Evolutionary conservation across 2,329 filamentous ascomycete species (phyloP).

Genomic region (Epichloe sylvatica): DNA sequence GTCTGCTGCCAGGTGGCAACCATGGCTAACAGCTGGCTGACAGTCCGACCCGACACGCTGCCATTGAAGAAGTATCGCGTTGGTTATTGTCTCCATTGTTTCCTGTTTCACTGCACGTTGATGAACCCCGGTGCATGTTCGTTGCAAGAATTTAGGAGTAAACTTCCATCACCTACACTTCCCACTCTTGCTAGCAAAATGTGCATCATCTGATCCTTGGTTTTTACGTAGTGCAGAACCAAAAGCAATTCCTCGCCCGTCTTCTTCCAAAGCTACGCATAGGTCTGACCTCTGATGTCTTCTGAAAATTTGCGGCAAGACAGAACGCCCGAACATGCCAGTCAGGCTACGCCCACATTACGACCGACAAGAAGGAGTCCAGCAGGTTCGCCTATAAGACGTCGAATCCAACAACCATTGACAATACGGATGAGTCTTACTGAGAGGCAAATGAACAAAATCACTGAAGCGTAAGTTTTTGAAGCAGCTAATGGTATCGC

Average conservation of each 20-base stretch:
- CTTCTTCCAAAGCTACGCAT: neutral
- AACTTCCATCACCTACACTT: neutral
- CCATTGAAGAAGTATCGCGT: too few species aligned
- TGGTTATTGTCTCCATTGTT: too few species aligned
- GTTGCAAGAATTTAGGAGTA: too few species aligned
- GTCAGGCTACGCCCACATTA: neutral
- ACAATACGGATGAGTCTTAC: conserved; percentile 35
- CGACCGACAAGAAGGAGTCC: conserved; percentile 16
- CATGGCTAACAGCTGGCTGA: neutral
- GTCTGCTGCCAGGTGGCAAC: neutral
- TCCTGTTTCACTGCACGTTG: too few species aligned
- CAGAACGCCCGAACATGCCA: neutral
- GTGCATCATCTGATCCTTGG: neutral
- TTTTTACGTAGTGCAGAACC: neutral
- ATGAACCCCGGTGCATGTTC: too few species aligned
- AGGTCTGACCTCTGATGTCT: neutral
- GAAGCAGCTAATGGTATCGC: neutral
- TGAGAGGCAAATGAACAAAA: conserved; percentile 33
- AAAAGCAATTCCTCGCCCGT: neutral
- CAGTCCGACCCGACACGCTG: neutral
- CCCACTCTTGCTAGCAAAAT: neutral
- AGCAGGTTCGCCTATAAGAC: conserved; percentile 19
- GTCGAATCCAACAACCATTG: conserved; percentile 23
- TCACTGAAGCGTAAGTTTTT: conserved; percentile 29
- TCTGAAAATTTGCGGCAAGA: neutral